A percentile compares a stretch with the other conserved stretches of the same genome.
Conservation (phyloP, 163 green algal species). For the Prototheca cutis region DNA sequence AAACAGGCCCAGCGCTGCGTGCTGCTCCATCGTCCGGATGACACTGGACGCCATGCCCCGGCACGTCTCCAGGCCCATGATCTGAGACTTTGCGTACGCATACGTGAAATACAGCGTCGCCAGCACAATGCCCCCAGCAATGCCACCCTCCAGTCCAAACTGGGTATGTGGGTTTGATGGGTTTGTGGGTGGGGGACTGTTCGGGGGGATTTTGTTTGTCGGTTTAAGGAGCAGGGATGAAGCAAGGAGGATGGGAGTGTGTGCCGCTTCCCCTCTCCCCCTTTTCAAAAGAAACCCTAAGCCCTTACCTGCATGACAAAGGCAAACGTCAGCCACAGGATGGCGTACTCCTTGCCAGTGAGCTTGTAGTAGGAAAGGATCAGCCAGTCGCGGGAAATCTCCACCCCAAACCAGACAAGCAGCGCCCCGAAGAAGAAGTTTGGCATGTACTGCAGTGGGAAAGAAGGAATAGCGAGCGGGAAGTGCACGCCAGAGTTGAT, state of each 20-base stretch:
- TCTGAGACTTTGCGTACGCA: conserved; percentile 37
- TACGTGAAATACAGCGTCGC: conserved; percentile 49
- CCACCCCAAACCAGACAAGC: conserved; percentile 68
- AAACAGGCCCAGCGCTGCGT: conserved; percentile 42
- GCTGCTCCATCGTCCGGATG: conserved; percentile 26
- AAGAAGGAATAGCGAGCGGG: not conserved
- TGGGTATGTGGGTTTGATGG: too few species aligned
- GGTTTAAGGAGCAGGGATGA: too few species aligned
- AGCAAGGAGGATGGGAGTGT: too few species aligned
- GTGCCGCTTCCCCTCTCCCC: too few species aligned
- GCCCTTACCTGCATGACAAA: conserved; percentile 44
- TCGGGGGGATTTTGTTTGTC: too few species aligned
- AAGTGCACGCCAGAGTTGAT: too few species aligned
- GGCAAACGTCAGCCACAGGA: conserved; percentile 64
- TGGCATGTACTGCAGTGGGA: conserved; percentile 35
- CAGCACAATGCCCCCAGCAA: conserved; percentile 46
- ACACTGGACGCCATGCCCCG: conserved; percentile 24
- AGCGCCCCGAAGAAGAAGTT: conserved; percentile 76
- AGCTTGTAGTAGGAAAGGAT: conserved; percentile 30
- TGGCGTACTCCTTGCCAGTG: conserved; percentile 48
- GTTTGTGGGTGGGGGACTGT: too few species aligned
- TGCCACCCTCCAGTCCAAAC: conserved; percentile 47
- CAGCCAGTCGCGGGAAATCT: conserved; percentile 67
- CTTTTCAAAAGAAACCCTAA: too few species aligned
- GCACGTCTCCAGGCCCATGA: not conserved